Base-by-base conservation (phyloP, 2,329 filamentous ascomycete species). In the Sporothrix schenckii region DNA sequence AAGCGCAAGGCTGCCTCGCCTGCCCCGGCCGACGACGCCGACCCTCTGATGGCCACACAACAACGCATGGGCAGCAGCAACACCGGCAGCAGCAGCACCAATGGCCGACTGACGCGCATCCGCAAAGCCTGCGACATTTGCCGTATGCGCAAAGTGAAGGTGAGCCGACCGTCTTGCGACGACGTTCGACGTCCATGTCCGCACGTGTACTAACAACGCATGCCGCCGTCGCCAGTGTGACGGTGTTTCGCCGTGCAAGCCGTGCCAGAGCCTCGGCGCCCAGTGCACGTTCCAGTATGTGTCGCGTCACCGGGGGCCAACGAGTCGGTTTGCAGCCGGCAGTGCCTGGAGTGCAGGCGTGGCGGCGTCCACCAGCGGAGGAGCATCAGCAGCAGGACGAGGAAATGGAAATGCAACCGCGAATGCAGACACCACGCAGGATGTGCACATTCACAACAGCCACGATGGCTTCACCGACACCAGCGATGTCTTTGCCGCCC, bases 61-160 rank as follows among this genome's bases (percentile, higher is more conserved):
- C 47, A 66, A 50, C 54, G 54, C 16, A 34, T 34, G 10, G 60
- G 60, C 44, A 50, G 56, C 56, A 53, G 19, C n/a, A 61, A 21
- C 39, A 61, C 14, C 39, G n/a, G 41, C 21, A 49, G 44, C 34
- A 14, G 16, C 41, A 49, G 21, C 53, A 30, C 14, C 56, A 24
- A 14, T 21, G 47, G 41, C 27, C 58, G 49, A 34, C 53, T 66
- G 60, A 88, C 85, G 39, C 84, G 86, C 7, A 80, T 88, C 44
- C 81, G 86, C 71, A 83, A 86, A 66, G 86, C 86, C 16, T 88
- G 86, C 74, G 86, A 88, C 74, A 85, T 88, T 82, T 88, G 86
- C 76, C 88, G 86, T 71, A 84, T 86, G 77, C 84, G 86, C 70
- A 88, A 88, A 72, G 86, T 88, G 58, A 88, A 88, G 79, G 81